Evolutionary conservation across 2,329 filamentous ascomycete genomes (phyloP).

Genomic region (Epichloe scottii): DNA sequence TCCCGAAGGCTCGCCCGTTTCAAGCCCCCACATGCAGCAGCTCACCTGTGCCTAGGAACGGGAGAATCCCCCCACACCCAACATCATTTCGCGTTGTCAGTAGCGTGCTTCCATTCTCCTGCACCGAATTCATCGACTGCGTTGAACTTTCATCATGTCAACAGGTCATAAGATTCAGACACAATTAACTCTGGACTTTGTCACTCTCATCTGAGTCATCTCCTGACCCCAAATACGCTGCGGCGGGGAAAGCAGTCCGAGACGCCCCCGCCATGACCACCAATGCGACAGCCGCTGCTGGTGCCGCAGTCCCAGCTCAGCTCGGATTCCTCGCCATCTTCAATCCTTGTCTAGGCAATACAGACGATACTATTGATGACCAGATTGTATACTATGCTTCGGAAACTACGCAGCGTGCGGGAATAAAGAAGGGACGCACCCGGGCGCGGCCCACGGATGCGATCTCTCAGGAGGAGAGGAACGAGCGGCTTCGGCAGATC

Average conservation of each 20-base stretch:
- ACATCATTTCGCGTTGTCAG: too few species aligned
- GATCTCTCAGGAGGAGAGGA: constrained; percentile 52
- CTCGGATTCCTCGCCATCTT: constrained; percentile 90
- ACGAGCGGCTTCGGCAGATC: constrained; percentile 83
- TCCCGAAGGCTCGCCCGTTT: neutral
- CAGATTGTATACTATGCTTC: constrained; percentile 94
- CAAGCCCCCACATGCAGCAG: neutral
- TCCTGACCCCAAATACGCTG: too few species aligned
- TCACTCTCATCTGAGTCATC: too few species aligned
- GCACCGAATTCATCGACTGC: too few species aligned
- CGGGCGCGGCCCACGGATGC: constrained; percentile 29
- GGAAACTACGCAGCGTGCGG: constrained; percentile 28
- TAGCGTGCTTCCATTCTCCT: too few species aligned
- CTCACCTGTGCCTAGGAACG: too few species aligned
- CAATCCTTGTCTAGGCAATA: constrained; percentile 65
- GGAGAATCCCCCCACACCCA: too few species aligned
- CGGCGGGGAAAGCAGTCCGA: too few species aligned
- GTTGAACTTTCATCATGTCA: too few species aligned
- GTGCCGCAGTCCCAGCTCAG: constrained; percentile 51
- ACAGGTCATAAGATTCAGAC: too few species aligned
- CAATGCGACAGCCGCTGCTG: constrained; percentile 9
- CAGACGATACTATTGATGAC: constrained; percentile 48
- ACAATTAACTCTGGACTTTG: too few species aligned
- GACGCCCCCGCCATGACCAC: constrained; percentile 10
- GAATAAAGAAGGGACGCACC: constrained; percentile 29